A percentile compares a stretch with the other conserved stretches of the same genome.
phyloP scores from a whole-genome alignment of 208 protist species.

The Naegleria fowleri region DNA sequence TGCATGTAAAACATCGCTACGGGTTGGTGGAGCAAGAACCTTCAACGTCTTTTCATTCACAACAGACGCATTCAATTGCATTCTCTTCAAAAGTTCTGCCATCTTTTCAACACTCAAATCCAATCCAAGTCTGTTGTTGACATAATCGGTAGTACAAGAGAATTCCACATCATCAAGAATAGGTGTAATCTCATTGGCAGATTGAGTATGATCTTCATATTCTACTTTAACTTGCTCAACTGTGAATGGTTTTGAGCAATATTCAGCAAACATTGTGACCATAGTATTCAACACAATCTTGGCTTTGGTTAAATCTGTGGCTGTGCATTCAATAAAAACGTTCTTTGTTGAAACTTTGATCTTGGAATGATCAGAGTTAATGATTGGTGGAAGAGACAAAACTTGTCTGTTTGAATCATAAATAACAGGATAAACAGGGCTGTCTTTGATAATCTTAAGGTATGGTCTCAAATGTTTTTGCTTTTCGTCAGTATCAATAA shows the following conservation, averaged over 20 bases:
- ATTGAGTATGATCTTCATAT: conserved; percentile 11
- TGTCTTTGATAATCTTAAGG: not conserved
- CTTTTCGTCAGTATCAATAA: conserved; percentile 44
- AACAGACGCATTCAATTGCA: conserved; percentile 70
- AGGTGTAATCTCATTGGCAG: conserved; percentile 48
- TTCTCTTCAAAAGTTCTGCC: conserved; percentile 69
- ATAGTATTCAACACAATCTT: conserved; percentile 91
- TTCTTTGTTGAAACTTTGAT: conserved; percentile 93
- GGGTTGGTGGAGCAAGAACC: conserved; percentile 76
- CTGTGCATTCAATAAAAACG: conserved; percentile 99
- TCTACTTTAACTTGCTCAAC: conserved; percentile 20
- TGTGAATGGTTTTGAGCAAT: conserved; percentile 79
- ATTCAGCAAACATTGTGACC: conserved; percentile 86
- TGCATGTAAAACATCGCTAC: conserved; percentile 89
- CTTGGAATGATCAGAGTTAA: conserved; percentile 95
- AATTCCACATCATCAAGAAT: conserved; percentile 56
- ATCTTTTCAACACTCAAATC: conserved; percentile 65
- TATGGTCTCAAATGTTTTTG: conserved; percentile 24
- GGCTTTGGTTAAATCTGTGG: conserved; percentile 90
- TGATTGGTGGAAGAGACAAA: conserved; percentile 97
- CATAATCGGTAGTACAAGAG: conserved; percentile 52
- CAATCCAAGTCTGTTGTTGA: conserved; percentile 81
- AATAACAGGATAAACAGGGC: conserved; percentile 66
- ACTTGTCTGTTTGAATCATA: conserved; percentile 48
- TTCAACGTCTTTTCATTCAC: conserved; percentile 48